These are phyloP conservation scores for Claviceps cyperi DNA, from an alignment of 2,329 filamentous ascomycete species.

Conservation along the genomic window DNA sequence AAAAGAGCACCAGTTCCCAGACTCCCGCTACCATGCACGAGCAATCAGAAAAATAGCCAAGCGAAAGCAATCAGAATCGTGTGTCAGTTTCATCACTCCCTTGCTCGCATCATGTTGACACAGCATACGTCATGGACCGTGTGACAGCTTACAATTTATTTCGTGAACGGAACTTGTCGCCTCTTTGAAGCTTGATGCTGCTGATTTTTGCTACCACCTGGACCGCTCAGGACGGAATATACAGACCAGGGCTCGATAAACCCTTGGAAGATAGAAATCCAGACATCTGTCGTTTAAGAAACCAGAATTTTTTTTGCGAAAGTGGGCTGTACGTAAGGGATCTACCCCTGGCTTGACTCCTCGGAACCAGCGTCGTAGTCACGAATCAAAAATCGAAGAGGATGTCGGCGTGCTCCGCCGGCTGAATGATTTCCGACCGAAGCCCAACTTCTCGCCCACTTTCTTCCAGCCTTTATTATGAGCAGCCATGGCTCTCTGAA, in stretches of 20 bases:
- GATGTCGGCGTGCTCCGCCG: constrained; percentile 29
- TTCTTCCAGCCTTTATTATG: constrained; percentile 50
- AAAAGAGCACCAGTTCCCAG: not conserved
- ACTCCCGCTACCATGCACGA: not conserved
- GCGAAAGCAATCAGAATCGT: not conserved
- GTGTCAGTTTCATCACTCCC: not conserved
- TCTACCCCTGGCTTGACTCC: constrained; percentile 21
- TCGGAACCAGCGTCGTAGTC: constrained; percentile 22
- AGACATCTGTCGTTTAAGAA: not conserved
- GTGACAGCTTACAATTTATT: not conserved
- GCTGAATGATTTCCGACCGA: constrained; percentile 36
- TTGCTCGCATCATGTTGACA: not conserved
- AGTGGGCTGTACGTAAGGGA: constrained; percentile 30
- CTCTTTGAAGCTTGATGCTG: not conserved
- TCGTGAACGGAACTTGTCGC: not conserved
- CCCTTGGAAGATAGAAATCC: not conserved
- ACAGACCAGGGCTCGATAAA: too few species aligned
- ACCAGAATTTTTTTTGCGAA: not conserved
- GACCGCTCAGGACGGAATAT: too few species aligned
- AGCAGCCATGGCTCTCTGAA: constrained; percentile 39
- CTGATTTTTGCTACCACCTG: not conserved
- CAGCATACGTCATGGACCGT: not conserved
- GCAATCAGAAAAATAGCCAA: not conserved
- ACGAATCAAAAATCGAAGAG: constrained; percentile 21
- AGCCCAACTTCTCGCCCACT: constrained; percentile 45